Evolutionary conservation across 768 basidiomycete species (phyloP).

Genomic region (Daedaleopsis sinensis): DNA sequence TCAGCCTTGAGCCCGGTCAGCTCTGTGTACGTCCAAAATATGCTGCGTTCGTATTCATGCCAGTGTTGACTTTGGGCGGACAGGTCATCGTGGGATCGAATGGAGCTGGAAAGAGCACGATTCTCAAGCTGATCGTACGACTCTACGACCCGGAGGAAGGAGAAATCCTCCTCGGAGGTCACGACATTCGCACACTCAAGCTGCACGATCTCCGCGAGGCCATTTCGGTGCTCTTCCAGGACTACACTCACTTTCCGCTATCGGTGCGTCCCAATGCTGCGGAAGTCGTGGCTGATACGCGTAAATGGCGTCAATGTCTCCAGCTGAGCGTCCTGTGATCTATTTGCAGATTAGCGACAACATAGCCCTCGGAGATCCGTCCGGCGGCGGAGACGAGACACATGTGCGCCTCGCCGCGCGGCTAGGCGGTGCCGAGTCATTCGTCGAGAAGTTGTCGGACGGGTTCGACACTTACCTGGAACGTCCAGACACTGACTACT

Average conservation of each 20-base stretch:
- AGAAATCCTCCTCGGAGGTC: conserved; percentile 62
- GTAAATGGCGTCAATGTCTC: no score
- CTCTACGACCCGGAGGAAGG: conserved; percentile 72
- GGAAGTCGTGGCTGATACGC: no score
- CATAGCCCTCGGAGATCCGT: conserved; percentile 71
- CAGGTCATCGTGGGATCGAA: conserved; percentile 78
- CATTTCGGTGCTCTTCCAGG: conserved; percentile 76
- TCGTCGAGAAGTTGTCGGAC: conserved; percentile 64
- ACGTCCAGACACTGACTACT: conserved; percentile 68
- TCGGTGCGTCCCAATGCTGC: conserved; percentile 48
- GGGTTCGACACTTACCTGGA: conserved; percentile 72
- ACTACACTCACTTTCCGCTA: conserved; percentile 76
- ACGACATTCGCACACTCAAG: conserved; percentile 58
- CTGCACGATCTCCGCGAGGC: conserved; percentile 62
- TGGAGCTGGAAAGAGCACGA: conserved; percentile 76
- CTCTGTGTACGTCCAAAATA: conserved; percentile 52
- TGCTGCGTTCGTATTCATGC: not conserved
- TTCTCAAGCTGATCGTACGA: conserved; percentile 70
- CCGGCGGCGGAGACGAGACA: conserved; percentile 50
- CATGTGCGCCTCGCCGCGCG: conserved; percentile 65
- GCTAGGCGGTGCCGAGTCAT: conserved; percentile 67
- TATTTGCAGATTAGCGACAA: conserved; percentile 66
- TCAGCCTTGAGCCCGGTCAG: conserved; percentile 64
- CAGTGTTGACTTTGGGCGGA: not conserved
- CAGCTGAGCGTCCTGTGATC: no score